These are phyloP conservation scores for Cutaneotrichosporon dermatis DNA, from an alignment of 1,284 basidiomycete genomes.

Conservation along the genomic window DNA sequence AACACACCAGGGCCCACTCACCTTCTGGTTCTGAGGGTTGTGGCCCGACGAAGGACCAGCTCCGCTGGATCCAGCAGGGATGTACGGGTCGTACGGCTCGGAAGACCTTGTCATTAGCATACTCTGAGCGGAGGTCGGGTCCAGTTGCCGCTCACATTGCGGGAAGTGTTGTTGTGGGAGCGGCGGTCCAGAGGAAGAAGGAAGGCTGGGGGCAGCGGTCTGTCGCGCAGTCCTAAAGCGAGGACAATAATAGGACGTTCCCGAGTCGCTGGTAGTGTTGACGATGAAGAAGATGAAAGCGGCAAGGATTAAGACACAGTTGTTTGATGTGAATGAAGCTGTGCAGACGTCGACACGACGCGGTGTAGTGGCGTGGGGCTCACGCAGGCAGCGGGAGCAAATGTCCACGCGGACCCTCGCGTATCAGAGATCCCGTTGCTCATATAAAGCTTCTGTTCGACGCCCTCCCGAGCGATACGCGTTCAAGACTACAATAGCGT, in stretches of 20 bases:
- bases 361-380: not conserved
- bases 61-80: slow-evolving; percentile 66
- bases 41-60: slow-evolving; percentile 25
- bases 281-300: not conserved
- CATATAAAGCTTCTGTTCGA: too few relatives aligned
- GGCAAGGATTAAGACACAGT: not conserved
- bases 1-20: slow-evolving; percentile 6
- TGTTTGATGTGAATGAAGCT: not conserved
- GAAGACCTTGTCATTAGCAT: slow-evolving; percentile 35
- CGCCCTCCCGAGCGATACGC: too few relatives aligned
- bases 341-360: not conserved
- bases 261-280: not conserved
- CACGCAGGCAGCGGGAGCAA: not conserved
- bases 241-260: not conserved
- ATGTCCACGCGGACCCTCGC: not conserved
- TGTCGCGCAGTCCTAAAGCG: not conserved
- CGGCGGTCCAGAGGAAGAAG: not conserved
- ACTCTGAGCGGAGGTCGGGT: too few relatives aligned
- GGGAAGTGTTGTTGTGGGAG: not conserved
- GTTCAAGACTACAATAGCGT: too few relatives aligned
- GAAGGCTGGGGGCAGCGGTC: not conserved
- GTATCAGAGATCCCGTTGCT: too few relatives aligned
- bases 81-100: slow-evolving; percentile 94
- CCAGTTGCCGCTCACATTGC: not conserved
- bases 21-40: slow-evolving; percentile 58